Evolutionary conservation across 2,329 filamentous ascomycete genomes (phyloP), one percentile per base, ranked within the genome.

Genomic region (Pochonia chlamydosporia): DNA sequence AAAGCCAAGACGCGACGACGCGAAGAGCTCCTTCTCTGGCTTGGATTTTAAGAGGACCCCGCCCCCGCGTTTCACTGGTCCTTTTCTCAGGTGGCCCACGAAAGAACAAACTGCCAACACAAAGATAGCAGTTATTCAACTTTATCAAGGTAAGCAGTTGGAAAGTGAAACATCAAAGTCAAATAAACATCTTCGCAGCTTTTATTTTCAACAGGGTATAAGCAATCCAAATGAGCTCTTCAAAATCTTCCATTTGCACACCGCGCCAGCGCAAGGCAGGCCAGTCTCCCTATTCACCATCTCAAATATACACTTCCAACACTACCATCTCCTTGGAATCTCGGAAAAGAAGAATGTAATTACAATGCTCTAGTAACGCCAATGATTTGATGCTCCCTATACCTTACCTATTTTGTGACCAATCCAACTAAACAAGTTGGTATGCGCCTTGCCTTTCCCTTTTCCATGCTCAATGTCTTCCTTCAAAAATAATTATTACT

Each of bases 281-380:
- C 26, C 26, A 8, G 7, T 13, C 13, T 28, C 26, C 7, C 26
- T 13, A 28, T 28, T 28, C 26, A 28, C 13, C 26, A 28, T 28
- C 26, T 13, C n/a, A 40, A 28, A 9, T 21, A 31, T 23, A 40
- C 21, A 40, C 24, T 25, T 40, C 35, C 43, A 40, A 14, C 8
- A 46, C 13, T 11, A 18, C 30, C 24, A 14, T 21, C 14, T 36
- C 25, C 35, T 41, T 21, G 23, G 7, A 20, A 37, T 20, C 16
- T 33, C 21, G 16, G 25, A 28, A 20, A 40, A 20, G 18, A 40
- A 20, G 18, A 43, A 7, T 37, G 30, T 44, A 44, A 43, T 37
- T 49, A 43, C 33, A 46, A 51, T 51, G 46, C 46, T 51, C 43
- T 40, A 40, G 14, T 24, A 48, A 51, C 52, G 49, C 52, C 48